Evolutionary conservation across 2,329 filamentous ascomycete species (phyloP), one percentile per base, ranked within the genome.

Genomic region (Thyridium curvatum): DNA sequence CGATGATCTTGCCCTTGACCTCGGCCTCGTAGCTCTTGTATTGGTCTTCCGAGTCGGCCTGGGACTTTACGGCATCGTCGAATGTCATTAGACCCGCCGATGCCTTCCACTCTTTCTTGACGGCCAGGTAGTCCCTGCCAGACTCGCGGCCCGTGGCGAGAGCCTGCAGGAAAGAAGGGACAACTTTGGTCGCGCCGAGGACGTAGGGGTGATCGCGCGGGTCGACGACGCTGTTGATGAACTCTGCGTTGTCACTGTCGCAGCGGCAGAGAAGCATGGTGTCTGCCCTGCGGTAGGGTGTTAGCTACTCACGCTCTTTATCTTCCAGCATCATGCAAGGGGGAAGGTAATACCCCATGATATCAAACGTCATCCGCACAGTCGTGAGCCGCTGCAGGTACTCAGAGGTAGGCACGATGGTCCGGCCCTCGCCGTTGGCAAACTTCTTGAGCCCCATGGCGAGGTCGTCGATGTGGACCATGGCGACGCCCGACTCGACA

Each of bases 381-480:
- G 93, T 90, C 37, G 97, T 89, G 39, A 98, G 75, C 40, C 93
- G 84, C 72, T 96, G 97, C 69, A 97, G 96, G 71, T 98, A 93
- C 71, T 98, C 93, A 65, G 80, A 86, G 59, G 96, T 94, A 36
- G 93, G 93, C 37, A 98, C 93, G 44, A 98, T 74, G 32, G 97
- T 93, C 71, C 97, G 97, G 57, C 93, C 93, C 49, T 93, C 93
- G 93, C 97, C 97, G 69, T 97, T 93, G 47, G 93, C 93, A 63
- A 93, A 98, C 78, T 98, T 98, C 79, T 98, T 98, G 36, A 93
- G 97, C 39, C 93, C 93, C 3, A 93, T 90, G 4, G 93, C 91
- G 67, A 97, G 93, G 62, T 98, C 93, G 68, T 98, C 93, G 52
- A 98, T 96, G 67, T 98, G 93, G 56, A 98, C 96, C 50, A 91